Conservation (phyloP, 805 yeast genomes). For the Wickerhamomyces subpelliculosus region DNA sequence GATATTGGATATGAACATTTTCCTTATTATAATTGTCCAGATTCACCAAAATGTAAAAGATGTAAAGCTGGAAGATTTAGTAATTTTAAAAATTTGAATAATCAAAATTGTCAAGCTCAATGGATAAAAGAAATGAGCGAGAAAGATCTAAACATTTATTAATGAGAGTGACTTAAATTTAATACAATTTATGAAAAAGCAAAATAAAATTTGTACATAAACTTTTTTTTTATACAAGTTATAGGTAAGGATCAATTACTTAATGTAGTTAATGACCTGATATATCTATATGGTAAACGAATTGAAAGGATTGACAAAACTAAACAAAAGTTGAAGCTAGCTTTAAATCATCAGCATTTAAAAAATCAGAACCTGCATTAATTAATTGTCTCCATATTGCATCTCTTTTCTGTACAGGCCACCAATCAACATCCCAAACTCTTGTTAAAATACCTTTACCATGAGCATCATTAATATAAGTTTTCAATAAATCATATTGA, state of each 20-base stretch:
- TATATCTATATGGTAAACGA: too few relatives aligned
- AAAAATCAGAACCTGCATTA: conserved; percentile 45
- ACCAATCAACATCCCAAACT: conserved; percentile 67
- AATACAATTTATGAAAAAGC: neutral
- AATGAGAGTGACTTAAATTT: neutral
- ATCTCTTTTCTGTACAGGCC: conserved; percentile 50
- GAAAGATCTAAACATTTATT: conserved; percentile 21
- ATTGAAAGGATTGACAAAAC: neutral
- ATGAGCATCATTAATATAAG: conserved; percentile 37
- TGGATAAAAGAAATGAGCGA: conserved; percentile 50
- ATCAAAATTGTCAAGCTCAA: conserved; percentile 68
- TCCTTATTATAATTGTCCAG: conserved; percentile 77
- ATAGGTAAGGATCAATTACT: too few relatives aligned
- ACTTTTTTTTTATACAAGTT: too few relatives aligned
- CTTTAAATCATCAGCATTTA: conserved; percentile 60
- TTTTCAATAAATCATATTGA: conserved; percentile 29
- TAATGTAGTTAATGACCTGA: too few relatives aligned
- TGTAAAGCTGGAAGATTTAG: conserved; percentile 54
- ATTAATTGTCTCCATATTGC: conserved; percentile 44
- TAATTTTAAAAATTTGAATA: conserved; percentile 40
- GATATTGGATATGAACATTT: conserved; percentile 74
- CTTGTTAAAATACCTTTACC: conserved; percentile 46
- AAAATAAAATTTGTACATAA: too few relatives aligned
- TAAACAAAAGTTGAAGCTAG: conserved; percentile 22
- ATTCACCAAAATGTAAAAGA: conserved; percentile 37